Evolutionary conservation across 2,329 filamentous ascomycete species (phyloP).

Genomic region (Colletotrichum sp.): DNA sequence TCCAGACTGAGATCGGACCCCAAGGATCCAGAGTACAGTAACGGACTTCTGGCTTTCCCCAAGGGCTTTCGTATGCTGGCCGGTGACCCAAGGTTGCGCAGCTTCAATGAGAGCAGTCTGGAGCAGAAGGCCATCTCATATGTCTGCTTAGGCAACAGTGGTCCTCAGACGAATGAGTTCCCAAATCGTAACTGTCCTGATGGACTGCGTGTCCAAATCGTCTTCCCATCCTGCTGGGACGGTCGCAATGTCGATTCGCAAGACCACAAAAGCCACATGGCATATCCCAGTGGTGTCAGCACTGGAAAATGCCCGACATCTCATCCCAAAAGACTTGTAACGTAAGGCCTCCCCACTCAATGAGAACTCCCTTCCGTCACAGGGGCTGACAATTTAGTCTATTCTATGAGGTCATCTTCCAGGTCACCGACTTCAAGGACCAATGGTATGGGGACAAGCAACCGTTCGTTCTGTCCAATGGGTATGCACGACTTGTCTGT

Average conservation of each 20-base stretch:
- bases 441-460: constrained; percentile 58
- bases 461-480: constrained; percentile 72
- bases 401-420: constrained; percentile 65
- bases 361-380: background rate
- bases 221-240: constrained; percentile 68
- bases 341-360: constrained; percentile 22
- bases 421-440: constrained; percentile 55
- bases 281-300: constrained; percentile 52
- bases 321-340: constrained; percentile 59
- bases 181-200: constrained; percentile 58
- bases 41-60: constrained; percentile 63
- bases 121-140: constrained; percentile 58
- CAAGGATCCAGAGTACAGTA: constrained; percentile 39
- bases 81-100: constrained; percentile 52
- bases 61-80: constrained; percentile 69
- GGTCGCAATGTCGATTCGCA: constrained; percentile 58
- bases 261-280: constrained; percentile 61
- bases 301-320: constrained; percentile 51
- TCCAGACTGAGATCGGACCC: constrained; percentile 42
- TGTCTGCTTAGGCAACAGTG: constrained; percentile 54
- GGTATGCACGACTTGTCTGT: constrained; percentile 30
- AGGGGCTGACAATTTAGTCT: constrained; percentile 28
- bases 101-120: constrained; percentile 45
- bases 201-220: constrained; percentile 56
- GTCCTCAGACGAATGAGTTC: constrained; percentile 52